Base-by-base conservation (phyloP, 345 rosid genomes). In the Alliaria petiolata region DNA sequence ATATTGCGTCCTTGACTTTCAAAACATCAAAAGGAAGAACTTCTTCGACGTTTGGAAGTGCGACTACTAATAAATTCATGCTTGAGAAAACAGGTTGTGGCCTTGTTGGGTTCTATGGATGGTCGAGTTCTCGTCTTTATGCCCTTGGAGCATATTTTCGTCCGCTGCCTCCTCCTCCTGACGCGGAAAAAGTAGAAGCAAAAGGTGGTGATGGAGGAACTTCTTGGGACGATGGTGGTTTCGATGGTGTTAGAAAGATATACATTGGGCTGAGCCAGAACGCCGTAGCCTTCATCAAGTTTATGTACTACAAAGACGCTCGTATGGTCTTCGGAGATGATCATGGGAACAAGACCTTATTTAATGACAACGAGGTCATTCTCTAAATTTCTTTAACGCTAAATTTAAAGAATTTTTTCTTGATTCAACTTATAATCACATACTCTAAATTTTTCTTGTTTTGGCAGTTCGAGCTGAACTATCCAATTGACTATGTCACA, bases 181-280 rank as follows among this genome's bases (percentile, higher is more conserved):
- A 22, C 25, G 25, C 12, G 7, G n/a, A 17, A 4, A 51, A 38
- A 10, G 11, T 62, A 2, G 53, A 26, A 38, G 45, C 71, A 20
- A 7, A 31, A 33, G 70, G 70, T 19, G 70, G 49, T 9, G 28
- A 62, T 15, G 39, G 36, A 33, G 62, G 61, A 26, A 8, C 6
- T 52, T 40, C 61, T 19, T 69, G 73, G 73, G 74, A 70, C 4
- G 74, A 70, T 51, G 71, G 71, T 20, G 25, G 4, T 66, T 54
- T 50, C 4, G 15, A 36, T 4, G 46, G 59, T 25, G 49, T 69
- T 28, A 57, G 56, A 47, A 55, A 57, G n/a, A 46, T 69, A 42
- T 38, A 35, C 45, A 20, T 42, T 19, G 64, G 62, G 17, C 34
- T 15, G 43, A 57, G 45, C 15, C 9, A 19, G 0, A 12, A n/a